Base-by-base conservation (phyloP, 495 filamentous ascomycete species). In the Articulospora tetracladia region DNA sequence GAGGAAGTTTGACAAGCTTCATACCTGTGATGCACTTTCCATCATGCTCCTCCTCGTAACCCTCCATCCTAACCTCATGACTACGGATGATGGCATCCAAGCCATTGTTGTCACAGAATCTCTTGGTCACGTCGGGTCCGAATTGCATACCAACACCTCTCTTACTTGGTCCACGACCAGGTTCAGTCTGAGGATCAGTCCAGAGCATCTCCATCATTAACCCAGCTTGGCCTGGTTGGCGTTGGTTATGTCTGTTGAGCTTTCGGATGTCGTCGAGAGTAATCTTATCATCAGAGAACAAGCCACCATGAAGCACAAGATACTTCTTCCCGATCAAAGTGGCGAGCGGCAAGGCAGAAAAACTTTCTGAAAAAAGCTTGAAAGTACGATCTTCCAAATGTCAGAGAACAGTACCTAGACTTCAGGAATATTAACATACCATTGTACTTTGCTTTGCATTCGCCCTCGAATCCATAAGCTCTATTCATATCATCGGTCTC, bases 151-250 rank as follows among this genome's bases (percentile, higher is more conserved):
- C 94, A 24, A 99, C 93, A 58, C 94, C 94, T 69, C 94, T 85
- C 81, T 99, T 99, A 78, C 91, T 96, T 22, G 93, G 95, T 10
- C 92, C 91, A 54, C 94, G 84, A 25, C 94, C 94, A 49, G 90
- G 89, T 61, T 84, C 77, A 0, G 86, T 76, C 70, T 98, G 94
- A 13, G 94, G 94, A 69, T 99, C 94, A 0, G 94, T 98, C 94
- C 94, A 99, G 20, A 99, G 84, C 95, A 99, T 99, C 73, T 99
- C 94, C 94, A 99, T 98, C 94, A 99, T 99, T 66, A 99, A 76
- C 28, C 94, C 94, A 47, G 86, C 73, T 71, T 98, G 94, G 23
- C 95, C 95, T n/a, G 94, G 94, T 69, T 99, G 94, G 26, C 90
- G 83, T 76, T 98, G 95, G 72, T 83, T 85, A 74, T 97, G 93